Conservation (phyloP, 108 stramenopile genomes). For the Cylindrotheca fusiformis region DNA sequence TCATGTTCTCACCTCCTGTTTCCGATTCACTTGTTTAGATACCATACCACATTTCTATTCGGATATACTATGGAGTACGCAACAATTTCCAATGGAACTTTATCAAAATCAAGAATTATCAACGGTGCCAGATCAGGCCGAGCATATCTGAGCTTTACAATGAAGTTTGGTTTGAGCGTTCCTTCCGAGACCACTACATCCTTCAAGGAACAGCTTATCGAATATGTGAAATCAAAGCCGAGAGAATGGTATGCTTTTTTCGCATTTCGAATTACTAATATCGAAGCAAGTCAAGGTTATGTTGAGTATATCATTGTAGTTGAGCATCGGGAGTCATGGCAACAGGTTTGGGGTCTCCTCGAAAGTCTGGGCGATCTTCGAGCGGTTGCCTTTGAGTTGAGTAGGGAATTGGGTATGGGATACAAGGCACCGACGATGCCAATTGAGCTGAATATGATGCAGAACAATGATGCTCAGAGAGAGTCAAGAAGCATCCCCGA, state of each 20-base stretch:
- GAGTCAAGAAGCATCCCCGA: too few species aligned
- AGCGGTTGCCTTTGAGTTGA: conserved; percentile 55
- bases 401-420: conserved; percentile 58
- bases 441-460: too few species aligned
- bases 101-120: conserved; percentile 62
- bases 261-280: conserved; percentile 50
- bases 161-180: conserved; percentile 64
- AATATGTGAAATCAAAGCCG: conserved; percentile 55
- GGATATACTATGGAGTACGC: conserved; percentile 74
- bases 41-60: too few species aligned
- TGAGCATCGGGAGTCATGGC: conserved; percentile 42
- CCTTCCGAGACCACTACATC: conserved; percentile 41
- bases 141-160: conserved; percentile 33
- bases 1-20: too few species aligned
- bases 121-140: conserved; percentile 68
- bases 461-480: too few species aligned
- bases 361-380: conserved; percentile 29
- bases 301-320: conserved; percentile 54
- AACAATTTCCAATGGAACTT: conserved; percentile 57
- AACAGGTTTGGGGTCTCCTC: neutral
- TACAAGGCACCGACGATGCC: conserved; percentile 39
- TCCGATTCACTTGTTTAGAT: too few species aligned
- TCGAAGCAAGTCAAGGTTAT: conserved; percentile 65
- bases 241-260: conserved; percentile 58
- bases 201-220: conserved; percentile 48